Conservation (phyloP, 176 grass and related monocot species). For the Oryza meyeriana region DNA sequence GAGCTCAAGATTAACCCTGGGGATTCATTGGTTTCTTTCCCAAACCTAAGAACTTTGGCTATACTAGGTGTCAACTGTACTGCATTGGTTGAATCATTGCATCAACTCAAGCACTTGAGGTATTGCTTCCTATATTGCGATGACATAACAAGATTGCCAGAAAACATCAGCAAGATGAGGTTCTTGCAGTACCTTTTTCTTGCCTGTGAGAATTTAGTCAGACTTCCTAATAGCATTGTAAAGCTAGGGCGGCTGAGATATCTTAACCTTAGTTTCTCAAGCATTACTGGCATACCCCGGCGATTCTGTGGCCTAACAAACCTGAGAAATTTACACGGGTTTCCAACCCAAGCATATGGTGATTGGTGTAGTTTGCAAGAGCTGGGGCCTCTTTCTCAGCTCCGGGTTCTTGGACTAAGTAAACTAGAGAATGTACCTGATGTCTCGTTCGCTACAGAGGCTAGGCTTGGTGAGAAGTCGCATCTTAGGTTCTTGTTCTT, state of each 20-base stretch:
- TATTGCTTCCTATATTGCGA: not conserved
- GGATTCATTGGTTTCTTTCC: not conserved
- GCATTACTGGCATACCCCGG: not conserved
- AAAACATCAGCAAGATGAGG: slow-evolving; percentile 10
- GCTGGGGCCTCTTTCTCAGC: not conserved
- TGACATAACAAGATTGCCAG: not conserved
- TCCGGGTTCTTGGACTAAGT: not conserved
- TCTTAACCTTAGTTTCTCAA: not conserved
- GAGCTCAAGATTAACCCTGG: not conserved
- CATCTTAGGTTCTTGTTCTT: not conserved
- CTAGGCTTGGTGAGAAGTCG: not conserved
- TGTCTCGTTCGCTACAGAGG: not conserved
- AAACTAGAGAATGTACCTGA: slow-evolving; percentile 2
- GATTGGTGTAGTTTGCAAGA: slow-evolving; percentile 11
- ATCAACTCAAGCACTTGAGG: slow-evolving; percentile 37
- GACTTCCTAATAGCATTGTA: not conserved
- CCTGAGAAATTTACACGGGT: not conserved
- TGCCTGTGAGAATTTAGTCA: not conserved
- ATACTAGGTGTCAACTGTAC: not conserved
- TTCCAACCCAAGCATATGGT: not conserved
- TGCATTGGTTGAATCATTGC: not conserved
- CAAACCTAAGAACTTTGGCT: slow-evolving; percentile 9
- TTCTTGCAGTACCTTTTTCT: not conserved
- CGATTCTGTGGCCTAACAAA: not conserved
- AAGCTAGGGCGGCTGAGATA: not conserved